Evolutionary conservation across 176 grass and related monocot species (phyloP), one percentile per base, ranked within the genome.

Genomic region (Cymbopogon citratus): DNA sequence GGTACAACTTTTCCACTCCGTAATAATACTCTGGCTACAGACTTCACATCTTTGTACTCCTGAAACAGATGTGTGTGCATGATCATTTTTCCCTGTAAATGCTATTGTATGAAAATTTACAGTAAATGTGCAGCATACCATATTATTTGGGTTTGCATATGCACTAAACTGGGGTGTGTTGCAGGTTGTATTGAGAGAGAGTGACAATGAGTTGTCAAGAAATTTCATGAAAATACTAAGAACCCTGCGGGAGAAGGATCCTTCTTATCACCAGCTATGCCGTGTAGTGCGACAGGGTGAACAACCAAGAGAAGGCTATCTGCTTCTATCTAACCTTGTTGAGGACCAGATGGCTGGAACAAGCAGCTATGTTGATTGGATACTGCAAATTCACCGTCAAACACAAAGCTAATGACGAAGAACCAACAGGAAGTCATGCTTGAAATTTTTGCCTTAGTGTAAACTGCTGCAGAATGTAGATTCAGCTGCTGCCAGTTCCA

Each of bases 331-430:
- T 52, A 99, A 93, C 74, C 89, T 99, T 12, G 63, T 93, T 3
- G 97, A 99, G 79, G 97, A 99, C 76, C 97, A 95, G 86, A 88
- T 87, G 81, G 69, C 87, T 12, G 92, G 90, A 84, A 86, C 85
- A 21, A 86, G 87, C 49, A 86, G 93, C 60, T 99, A 93, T 12
- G 78, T 92, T 8, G 95, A 98, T 79, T 99, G 97, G 93, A 85
- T 99, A 83, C 76, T 96, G 66, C 97, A 95, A 77, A 87, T 95
- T 69, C 84, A 91, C 69, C 91, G 92, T 45, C 95, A 98, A 89
- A 94, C 90, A 10, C 92, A 98, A 18, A 87, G 90, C 80, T 98
- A 75, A 66, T 89, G 45, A 74, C 1, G 39, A 86, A n/a, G 44
- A 63, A 66, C 21, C 0, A 33, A 52, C 61, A 6, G 61, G 40